These are phyloP conservation scores for Endoconidiophora polonica DNA, from an alignment of 2,329 filamentous ascomycete genomes.

Conservation along the genomic window DNA sequence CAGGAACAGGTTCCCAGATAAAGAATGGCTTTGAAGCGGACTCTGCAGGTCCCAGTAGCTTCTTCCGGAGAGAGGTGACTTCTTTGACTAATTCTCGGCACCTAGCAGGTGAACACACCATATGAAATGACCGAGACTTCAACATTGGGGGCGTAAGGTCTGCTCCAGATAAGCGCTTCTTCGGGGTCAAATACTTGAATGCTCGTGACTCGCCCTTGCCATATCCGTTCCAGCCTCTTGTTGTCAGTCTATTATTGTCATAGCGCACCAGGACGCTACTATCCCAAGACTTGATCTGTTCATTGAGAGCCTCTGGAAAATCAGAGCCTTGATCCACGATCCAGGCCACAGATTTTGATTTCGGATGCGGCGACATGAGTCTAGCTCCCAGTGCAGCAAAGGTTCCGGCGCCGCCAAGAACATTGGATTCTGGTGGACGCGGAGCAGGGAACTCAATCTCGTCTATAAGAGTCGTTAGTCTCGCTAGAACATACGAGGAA, in stretches of 20 bases:
- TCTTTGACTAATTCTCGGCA: conserved; percentile 60
- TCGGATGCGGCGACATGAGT: conserved; percentile 54
- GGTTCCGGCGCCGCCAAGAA: conserved; percentile 78
- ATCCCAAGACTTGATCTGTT: conserved; percentile 54
- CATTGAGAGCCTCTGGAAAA: conserved; percentile 52
- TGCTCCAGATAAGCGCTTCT: conserved; percentile 58
- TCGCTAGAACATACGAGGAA: not conserved
- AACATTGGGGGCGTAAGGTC: conserved; percentile 53
- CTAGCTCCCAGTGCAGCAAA: conserved; percentile 80
- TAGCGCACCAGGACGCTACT: conserved; percentile 56
- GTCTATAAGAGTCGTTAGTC: conserved; percentile 36
- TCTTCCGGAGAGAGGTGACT: conserved; percentile 44
- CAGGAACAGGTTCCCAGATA: conserved; percentile 91
- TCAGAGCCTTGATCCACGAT: conserved; percentile 80
- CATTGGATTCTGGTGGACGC: conserved; percentile 49
- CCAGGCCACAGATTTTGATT: conserved; percentile 64
- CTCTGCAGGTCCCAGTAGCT: conserved; percentile 18
- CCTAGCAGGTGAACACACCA: conserved; percentile 66
- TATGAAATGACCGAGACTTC: conserved; percentile 62
- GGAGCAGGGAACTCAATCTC: conserved; percentile 75
- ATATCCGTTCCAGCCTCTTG: conserved; percentile 86
- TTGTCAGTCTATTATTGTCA: conserved; percentile 55
- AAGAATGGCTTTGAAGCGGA: conserved; percentile 47
- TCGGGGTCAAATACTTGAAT: conserved; percentile 80
- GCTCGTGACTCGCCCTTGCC: conserved; percentile 50